phyloP scores from a whole-genome alignment of 1,139 yeast species.

The Candida gigantensis region DNA sequence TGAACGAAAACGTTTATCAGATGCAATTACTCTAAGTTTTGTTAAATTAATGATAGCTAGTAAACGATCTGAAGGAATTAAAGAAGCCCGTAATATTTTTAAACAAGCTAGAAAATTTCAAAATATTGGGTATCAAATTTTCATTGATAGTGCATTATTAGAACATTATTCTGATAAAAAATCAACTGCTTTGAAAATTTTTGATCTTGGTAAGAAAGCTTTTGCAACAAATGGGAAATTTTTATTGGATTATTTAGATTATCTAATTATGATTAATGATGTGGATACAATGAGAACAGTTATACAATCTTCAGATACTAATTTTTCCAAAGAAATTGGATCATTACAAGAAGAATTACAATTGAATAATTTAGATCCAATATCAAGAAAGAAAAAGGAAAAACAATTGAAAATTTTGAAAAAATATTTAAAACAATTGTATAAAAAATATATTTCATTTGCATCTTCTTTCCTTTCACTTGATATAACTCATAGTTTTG shows the following conservation, averaged over 20 bases:
- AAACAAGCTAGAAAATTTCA: slow-evolving; percentile 57
- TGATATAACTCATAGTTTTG: slow-evolving; percentile 65
- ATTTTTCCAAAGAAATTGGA: slow-evolving; percentile 38
- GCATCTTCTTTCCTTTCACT: slow-evolving; percentile 60
- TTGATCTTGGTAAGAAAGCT: slow-evolving; percentile 67
- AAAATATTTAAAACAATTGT: slow-evolving; percentile 24
- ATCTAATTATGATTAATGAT: slow-evolving; percentile 70
- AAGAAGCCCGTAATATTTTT: slow-evolving; percentile 71
- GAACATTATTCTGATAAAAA: slow-evolving; percentile 70
- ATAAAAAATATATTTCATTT: slow-evolving; percentile 28
- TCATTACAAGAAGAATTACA: slow-evolving; percentile 21
- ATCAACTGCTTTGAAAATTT: slow-evolving; percentile 73
- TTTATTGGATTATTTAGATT: slow-evolving; percentile 69
- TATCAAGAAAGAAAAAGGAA: slow-evolving; percentile 26
- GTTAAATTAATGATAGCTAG: slow-evolving; percentile 60
- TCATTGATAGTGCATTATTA: slow-evolving; percentile 78
- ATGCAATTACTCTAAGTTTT: slow-evolving; percentile 51
- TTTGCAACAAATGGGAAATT: slow-evolving; percentile 61
- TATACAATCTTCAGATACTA: slow-evolving; percentile 59
- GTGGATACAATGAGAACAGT: slow-evolving; percentile 80
- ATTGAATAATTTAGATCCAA: slow-evolving; percentile 16
- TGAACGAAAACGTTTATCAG: slow-evolving; percentile 25
- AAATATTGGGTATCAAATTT: slow-evolving; percentile 69
- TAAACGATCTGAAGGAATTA: slow-evolving; percentile 63
- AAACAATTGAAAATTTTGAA: slow-evolving; percentile 26